Conservation (phyloP, 83 land plant species). For the Thuja plicata region DNA sequence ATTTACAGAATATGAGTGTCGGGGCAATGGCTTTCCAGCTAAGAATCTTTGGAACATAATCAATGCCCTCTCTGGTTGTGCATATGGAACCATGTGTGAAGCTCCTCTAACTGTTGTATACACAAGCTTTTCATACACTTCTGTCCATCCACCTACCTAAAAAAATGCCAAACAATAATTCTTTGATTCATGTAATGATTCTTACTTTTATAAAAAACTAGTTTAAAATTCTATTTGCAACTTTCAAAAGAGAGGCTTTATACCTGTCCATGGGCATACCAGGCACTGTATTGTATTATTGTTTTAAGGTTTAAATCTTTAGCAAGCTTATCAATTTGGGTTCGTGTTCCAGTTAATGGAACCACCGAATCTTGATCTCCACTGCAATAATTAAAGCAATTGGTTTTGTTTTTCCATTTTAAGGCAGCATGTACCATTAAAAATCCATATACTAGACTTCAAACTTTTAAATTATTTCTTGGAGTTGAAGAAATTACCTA, state of each 20-base stretch:
- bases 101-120: conserved; percentile 23
- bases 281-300: conserved; percentile 24
- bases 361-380: conserved; percentile 45
- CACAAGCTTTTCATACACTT: conserved; percentile 5
- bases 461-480: not conserved
- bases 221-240: not conserved
- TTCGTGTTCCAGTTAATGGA: conserved; percentile 36
- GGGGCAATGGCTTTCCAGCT: conserved; percentile 6
- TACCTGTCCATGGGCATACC: conserved; percentile 37
- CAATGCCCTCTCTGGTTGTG: conserved; percentile 20
- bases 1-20: not conserved
- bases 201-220: not conserved
- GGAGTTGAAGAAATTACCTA: conserved; percentile 14
- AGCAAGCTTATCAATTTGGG: conserved; percentile 22
- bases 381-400: conserved; percentile 1
- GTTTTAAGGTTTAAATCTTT: conserved; percentile 5
- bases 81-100: conserved; percentile 24
- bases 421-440: not conserved
- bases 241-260: not conserved
- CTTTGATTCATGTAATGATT: not conserved
- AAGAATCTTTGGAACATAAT: conserved; percentile 10
- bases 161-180: not conserved
- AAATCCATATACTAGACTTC: not conserved
- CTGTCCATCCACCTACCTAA: conserved; percentile 22
- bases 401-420: no score